Base-by-base conservation (phyloP, 331 rosid genomes). In the Erythrophleum ivorense region DNA sequence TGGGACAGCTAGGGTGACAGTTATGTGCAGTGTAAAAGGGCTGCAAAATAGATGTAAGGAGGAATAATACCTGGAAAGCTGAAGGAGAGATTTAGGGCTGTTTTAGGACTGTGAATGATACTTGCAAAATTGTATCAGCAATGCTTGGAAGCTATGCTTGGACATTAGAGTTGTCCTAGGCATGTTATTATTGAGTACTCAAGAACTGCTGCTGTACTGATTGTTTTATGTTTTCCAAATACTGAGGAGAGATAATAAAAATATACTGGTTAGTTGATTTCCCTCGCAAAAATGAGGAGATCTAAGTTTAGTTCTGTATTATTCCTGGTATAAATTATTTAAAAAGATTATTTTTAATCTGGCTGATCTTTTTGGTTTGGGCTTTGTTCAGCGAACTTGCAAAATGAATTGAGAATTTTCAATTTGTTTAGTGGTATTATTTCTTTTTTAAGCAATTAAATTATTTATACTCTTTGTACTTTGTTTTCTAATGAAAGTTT, bases 351-450 rank as follows among this genome's bases (percentile, higher is more conserved):
- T 66, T 9, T 40, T 64, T 10, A 10, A 19, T 54, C 14, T 58
- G 45, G 55, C 21, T 43, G 48, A 31, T 62, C 53, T 31, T 14
- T 74, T 67, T 54, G 57, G 40, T 70, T 64, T 54, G 69, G 78
- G 66, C 11, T 71, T 76, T 34, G 58, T 34, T 76, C 59, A 63
- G 12, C 46, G 70, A 71, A 71, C 53, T 15, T 70, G 46, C 45
- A 63, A 48, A 72, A 29, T 29, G 18, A 73, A 78, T 63, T 68
- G 75, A 57, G 75, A 53, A 78, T 78, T 33, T 57, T 19, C 36
- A 29, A 49, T 6, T 4, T 60, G 9, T 69, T 69, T 12, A 41
- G 54, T 52, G 67, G 53, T 41, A 59, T 57, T 9, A 7, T 33
- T 66, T 49, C 64, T 60, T n/a, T 15, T 3, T 18, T 43, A 7